Base-by-base conservation (phyloP, 768 basidiomycete genomes). In the Agaricus subrufescens region DNA sequence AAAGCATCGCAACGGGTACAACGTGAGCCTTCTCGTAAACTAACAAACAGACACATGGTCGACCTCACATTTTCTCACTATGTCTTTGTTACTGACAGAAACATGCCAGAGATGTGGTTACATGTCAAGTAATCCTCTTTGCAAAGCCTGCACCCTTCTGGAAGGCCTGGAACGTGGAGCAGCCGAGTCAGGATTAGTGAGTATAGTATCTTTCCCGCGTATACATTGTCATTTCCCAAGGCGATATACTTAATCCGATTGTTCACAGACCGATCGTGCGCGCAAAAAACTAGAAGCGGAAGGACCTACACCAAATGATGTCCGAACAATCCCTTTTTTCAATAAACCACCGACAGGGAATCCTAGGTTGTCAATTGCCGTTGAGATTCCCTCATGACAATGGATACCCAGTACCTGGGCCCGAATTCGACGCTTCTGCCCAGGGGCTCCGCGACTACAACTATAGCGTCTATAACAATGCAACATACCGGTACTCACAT, bases 101-200 rank as follows among this genome's bases (percentile, higher is more conserved):
- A 93, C 84, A 14, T 99, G 97, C 67, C 78, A 84, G 63, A 79
- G 93, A 46, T 99, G 97, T 62, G 94, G 94, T 2, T 95, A 95
- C 67, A 95, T 98, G 78, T 90, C 94, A 3, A 95, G 92, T 59
- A 97, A 98, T 62, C 86, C 89, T n/a, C 72, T 99, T n/a, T 95
- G 94, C 67, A 95, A 95, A 68, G 95, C 94, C 1, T 97, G 95
- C 60, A 90, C 87, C 0, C 73, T 98, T 4, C 75, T 98, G 0
- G 92, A 98, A 70, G 92, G 94, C 7, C 75, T 98, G 14, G 94
- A 97, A 68, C 80, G 90, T 40, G 94, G 94, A 12, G 79, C 91
- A 73, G 86, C 78, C 4, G 73, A 68, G 59, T 76, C 82, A 39
- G 81, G 78, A 42, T 83, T 85, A 45, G 88, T 88, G 64, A 58